Base-by-base conservation (phyloP, 257 asterid genomes). In the Gentiana macrophylla region DNA sequence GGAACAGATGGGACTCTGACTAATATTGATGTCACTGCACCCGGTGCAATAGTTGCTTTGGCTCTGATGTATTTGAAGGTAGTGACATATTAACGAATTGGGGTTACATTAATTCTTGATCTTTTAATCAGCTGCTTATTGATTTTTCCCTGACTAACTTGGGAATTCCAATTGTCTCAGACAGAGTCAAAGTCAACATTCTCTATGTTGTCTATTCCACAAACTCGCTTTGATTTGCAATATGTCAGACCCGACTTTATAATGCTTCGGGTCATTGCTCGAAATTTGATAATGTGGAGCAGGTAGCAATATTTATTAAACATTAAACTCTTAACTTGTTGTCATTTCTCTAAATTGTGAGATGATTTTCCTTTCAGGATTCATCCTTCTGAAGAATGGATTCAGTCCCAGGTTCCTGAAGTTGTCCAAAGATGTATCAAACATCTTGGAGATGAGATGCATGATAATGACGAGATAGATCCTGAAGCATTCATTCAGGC, bases 21-120 rank as follows among this genome's bases (percentile, higher is more conserved):
- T 60, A 91, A 91, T 71, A 73, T 87, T 79, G 98, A 87, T 59
- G 94, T 91, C 57, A 91, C 98, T 72, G 97, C 90, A 53, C 98
- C 97, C 12, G 98, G 94, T 62, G 94, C 98, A 49, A 77, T 80
- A 72, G 72, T 91, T 53, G 98, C 98, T 72, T 79, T 91, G 36
- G 82, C 93, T 62, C 80, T 91, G 63, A 78, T 91, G 83, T 87
- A 62, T 74, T 69, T 91, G 81, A 91, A 87, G 95, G 98, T 91
- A 80, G 61, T 62, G 46, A 41, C 6, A 5, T 2, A 10, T 10
- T 41, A 10, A 41, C 2, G 9, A 41, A 4, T 5, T 10, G 9
- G 6, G 46, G 6, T 41, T 41, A 41, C 46, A 5, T 41, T 7
- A 41, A 41, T 41, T 41, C 46, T 41, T 41, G 8, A 24, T 24